Evolutionary conservation across 148 eudicot genomes (phyloP).

Genomic region (Fagopyrum homotropicum): DNA sequence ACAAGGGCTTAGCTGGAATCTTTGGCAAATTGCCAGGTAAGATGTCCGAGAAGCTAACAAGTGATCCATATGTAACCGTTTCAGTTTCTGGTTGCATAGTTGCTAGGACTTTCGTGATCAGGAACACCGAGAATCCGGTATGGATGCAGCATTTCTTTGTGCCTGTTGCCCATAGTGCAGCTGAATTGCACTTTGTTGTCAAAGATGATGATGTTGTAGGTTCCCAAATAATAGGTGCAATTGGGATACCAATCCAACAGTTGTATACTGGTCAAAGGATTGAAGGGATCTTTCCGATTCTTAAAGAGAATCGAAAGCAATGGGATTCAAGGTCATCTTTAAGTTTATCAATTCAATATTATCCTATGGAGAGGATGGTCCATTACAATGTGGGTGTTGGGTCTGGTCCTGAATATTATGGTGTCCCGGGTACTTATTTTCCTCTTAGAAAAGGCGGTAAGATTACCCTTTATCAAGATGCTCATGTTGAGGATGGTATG

Average conservation of each 20-base stretch:
- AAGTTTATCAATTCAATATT: conserved; percentile 41
- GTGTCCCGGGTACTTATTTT: conserved; percentile 31
- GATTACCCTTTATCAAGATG: conserved; percentile 94
- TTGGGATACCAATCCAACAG: conserved; percentile 65
- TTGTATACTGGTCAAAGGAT: conserved; percentile 46
- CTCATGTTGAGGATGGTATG: conserved; percentile 46
- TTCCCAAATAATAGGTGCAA: conserved; percentile 77
- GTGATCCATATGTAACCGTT: conserved; percentile 92
- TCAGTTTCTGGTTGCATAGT: conserved; percentile 53
- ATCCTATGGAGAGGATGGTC: conserved; percentile 70
- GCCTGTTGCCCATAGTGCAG: conserved; percentile 81
- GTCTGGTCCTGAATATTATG: conserved; percentile 39
- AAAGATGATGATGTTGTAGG: conserved; percentile 92
- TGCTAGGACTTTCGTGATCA: conserved; percentile 83
- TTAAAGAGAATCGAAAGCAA: conserved; percentile 56
- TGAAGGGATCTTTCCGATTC: conserved; percentile 61
- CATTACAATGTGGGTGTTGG: conserved; percentile 72
- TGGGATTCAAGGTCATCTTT: conserved; percentile 67
- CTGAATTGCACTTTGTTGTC: conserved; percentile 78
- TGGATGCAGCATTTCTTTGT: conserved; percentile 80
- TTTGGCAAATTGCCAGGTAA: not conserved
- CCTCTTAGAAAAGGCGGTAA: conserved; percentile 91
- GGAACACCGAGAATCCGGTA: conserved; percentile 73
- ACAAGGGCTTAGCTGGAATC: not conserved
- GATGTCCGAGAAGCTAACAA: conserved; percentile 30